Conservation (phyloP, 331 rosid species). For the Acacia pycnantha region DNA sequence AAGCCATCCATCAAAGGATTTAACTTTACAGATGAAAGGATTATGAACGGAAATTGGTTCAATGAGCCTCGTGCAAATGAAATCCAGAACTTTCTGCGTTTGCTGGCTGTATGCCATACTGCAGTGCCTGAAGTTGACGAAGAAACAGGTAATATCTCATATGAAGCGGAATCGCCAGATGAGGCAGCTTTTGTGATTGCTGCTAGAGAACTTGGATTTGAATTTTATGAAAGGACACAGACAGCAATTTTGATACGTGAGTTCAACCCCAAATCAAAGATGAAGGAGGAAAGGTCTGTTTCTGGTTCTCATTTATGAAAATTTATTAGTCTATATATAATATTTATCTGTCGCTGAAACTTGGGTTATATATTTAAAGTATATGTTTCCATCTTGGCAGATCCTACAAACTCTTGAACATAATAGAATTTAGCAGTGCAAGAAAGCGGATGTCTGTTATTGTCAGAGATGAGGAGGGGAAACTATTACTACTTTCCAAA, state of each 20-base stretch:
- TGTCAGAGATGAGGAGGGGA: conserved; percentile 65
- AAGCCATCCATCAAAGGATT: conserved; percentile 71
- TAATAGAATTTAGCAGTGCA: conserved; percentile 89
- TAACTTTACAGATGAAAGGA: conserved; percentile 83
- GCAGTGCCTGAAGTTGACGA: conserved; percentile 94
- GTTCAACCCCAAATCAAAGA: conserved; percentile 49
- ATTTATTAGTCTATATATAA: not conserved
- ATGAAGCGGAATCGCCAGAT: conserved; percentile 99
- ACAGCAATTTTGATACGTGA: conserved; percentile 63
- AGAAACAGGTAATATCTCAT: conserved; percentile 63
- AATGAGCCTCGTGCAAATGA: conserved; percentile 59
- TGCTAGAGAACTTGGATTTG: conserved; percentile 94
- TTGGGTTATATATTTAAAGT: conserved; percentile 23
- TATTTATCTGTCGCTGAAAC: not conserved
- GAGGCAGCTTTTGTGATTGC: conserved; percentile 98
- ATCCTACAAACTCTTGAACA: conserved; percentile 60
- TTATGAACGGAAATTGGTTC: conserved; percentile 86
- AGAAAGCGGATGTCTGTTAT: conserved; percentile 96
- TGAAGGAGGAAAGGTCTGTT: conserved; percentile 53
- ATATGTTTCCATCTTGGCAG: conserved; percentile 47
- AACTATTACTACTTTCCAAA: conserved; percentile 73
- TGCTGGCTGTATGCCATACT: conserved; percentile 88
- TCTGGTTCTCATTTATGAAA: conserved; percentile 19
- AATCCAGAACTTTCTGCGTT: conserved; percentile 62
- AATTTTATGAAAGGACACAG: conserved; percentile 77